Percentiles rank a stretch among this genome's conserved stretches.
These are phyloP conservation scores for Coemansia sp. DNA, from an alignment of 192 early-diverging fungal genomes.

Conservation along the genomic window DNA sequence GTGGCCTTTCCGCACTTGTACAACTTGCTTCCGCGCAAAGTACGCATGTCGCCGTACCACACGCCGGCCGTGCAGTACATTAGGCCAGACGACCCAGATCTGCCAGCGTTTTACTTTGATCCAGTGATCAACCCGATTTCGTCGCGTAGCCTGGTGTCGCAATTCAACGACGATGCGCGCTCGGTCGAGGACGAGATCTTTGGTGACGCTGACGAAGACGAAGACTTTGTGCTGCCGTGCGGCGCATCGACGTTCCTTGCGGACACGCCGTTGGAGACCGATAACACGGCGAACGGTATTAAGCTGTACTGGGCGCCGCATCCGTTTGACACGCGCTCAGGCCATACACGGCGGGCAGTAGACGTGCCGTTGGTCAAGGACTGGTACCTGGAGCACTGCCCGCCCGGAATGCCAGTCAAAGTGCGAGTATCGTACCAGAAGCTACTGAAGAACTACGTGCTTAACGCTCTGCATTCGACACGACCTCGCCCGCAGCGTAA, in stretches of 20 bases:
- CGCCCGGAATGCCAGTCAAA: conserved; percentile 91
- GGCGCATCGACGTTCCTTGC: conserved; percentile 77
- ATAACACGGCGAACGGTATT: conserved; percentile 91
- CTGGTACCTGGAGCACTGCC: conserved; percentile 98
- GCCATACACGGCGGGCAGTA: conserved; percentile 83
- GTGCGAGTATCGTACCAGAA: conserved; percentile 99
- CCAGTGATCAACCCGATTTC: conserved; percentile 95
- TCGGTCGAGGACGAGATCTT: conserved; percentile 78
- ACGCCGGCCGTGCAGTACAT: conserved; percentile 88
- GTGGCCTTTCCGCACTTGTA: conserved; percentile 98
- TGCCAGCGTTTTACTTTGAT: conserved; percentile 98
- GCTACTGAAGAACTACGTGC: conserved; percentile 92
- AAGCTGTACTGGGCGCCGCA: conserved; percentile 97
- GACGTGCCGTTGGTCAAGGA: conserved; percentile 95
- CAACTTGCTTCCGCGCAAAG: conserved; percentile 93
- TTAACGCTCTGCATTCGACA: conserved; percentile 86
- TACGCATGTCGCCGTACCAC: conserved; percentile 92
- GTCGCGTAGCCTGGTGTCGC: conserved; percentile 54
- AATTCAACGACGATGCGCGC: conserved; percentile 64
- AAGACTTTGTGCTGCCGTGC: conserved; percentile 75
- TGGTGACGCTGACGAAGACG: conserved; percentile 67
- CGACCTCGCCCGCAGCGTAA: conserved; percentile 86
- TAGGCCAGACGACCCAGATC: conserved; percentile 87
- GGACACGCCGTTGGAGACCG: conserved; percentile 75
- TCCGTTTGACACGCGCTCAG: conserved; percentile 92